phyloP scores from a whole-genome alignment of 2,329 filamentous ascomycete genomes.

The Microcera coccophila region DNA sequence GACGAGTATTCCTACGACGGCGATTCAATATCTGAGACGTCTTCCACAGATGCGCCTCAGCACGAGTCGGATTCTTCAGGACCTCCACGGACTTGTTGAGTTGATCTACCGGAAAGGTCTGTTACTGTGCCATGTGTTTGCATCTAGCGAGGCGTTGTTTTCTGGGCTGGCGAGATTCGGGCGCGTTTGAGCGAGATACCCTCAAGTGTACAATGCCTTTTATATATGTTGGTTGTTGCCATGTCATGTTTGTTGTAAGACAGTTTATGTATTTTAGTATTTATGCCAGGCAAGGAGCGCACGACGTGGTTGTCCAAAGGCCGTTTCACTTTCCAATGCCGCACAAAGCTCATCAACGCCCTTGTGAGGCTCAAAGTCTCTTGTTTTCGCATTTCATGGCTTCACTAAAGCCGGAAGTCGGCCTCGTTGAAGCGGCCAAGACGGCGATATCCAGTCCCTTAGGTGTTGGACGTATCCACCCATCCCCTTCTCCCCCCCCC shows the following conservation, averaged over 20 bases:
- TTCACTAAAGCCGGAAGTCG: too few species aligned
- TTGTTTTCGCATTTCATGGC: too few species aligned
- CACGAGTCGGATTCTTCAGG: constrained; percentile 26
- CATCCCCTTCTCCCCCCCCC: not conserved
- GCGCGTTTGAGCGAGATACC: not conserved
- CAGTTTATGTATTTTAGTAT: not conserved
- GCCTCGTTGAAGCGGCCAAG: too few species aligned
- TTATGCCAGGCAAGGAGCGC: not conserved
- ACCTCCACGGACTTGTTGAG: constrained; percentile 12
- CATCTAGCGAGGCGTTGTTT: constrained; percentile 27
- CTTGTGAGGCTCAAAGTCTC: too few species aligned
- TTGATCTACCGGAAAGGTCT: constrained; percentile 1
- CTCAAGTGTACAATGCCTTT: not conserved
- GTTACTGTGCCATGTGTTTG: constrained; percentile 16
- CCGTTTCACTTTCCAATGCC: too few species aligned
- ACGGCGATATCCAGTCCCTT: not conserved
- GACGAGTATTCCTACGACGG: constrained; percentile 34
- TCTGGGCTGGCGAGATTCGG: constrained; percentile 1
- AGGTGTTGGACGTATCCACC: not conserved
- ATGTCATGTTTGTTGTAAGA: not conserved
- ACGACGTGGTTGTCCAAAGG: not conserved
- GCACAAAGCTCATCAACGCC: too few species aligned
- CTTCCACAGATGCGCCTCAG: constrained; percentile 26
- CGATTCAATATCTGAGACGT: constrained; percentile 27
- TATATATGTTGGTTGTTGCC: too few species aligned